Base-by-base conservation (phyloP, 2,329 filamentous ascomycete genomes). In the Fusarium sp. region DNA sequence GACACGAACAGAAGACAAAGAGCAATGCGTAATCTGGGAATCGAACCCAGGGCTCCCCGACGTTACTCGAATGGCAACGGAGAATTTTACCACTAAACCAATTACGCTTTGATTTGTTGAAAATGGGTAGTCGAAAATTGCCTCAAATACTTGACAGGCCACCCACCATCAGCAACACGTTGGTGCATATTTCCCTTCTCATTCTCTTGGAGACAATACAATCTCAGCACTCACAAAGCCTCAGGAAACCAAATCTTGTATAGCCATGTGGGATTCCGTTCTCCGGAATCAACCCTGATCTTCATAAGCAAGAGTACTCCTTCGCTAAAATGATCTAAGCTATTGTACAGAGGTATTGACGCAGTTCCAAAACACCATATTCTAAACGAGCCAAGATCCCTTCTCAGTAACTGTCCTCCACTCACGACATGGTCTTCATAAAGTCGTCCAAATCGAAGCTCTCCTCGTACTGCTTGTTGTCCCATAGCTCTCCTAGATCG, bases 381-480 rank as follows among this genome's bases (percentile, higher is more conserved):
- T 71, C 65, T 74, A 72, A 50, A 11, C 65, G 27, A 37, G 57
- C 29, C 60, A 65, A 64, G 52, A 33, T 60, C 56, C 56, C 31
- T 65, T 69, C 61, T 60, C 50, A 65, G 54, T 57, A 59, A 66
- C n/a, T 60, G 13, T 65, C 37, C 27, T 56, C 58, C 29, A 56
- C 67, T 80, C 80, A 88, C 69, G 95, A 94, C 94, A 99, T 98
- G 77, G 91, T 97, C 83, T 95, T 95, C 85, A 99, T 88, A 86
- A 98, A 99, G 5, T 94, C 95, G 79, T 98, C 95, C 76, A 99
- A 86, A 82, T 98, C 95, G 82, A 98, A 98, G 83, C 97, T 97
- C 85, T 99, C 97, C 84, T 98, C 95, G 83, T 99, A 99, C 86
- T 98, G 95, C 81, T 92, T 92, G 82, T 98, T 96, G 82, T 99